Percentiles rank a stretch among this genome's conserved stretches.
Evolutionary conservation across 2,329 filamentous ascomycete genomes (phyloP).

Genomic region (Xylaria hypoxylon): DNA sequence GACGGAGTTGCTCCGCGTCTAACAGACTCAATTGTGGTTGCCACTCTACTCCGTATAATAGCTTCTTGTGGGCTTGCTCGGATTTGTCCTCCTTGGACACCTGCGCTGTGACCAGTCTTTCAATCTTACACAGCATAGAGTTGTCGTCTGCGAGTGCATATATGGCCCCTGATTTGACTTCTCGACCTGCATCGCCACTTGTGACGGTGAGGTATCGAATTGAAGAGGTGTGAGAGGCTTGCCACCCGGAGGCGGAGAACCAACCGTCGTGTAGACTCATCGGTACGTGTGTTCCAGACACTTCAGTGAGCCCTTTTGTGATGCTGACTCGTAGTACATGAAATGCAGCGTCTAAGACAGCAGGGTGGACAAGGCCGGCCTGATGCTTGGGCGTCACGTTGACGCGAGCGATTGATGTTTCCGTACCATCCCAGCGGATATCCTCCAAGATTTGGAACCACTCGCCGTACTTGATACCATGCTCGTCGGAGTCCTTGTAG

Average conservation of each 20-base stretch:
- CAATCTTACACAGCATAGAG: constrained; percentile 47
- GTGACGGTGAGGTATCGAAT: constrained; percentile 45
- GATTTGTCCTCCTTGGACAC: constrained; percentile 43
- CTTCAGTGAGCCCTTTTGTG: constrained; percentile 38
- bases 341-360: constrained; percentile 53
- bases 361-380: constrained; percentile 52
- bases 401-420: constrained; percentile 42
- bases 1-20: constrained; percentile 45
- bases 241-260: constrained; percentile 52
- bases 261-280: constrained; percentile 49
- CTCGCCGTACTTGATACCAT: constrained; percentile 50
- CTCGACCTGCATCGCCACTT: constrained; percentile 28
- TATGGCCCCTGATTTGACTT: constrained; percentile 48
- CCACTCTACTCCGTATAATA: constrained; percentile 54
- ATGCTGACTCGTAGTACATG: constrained; percentile 48
- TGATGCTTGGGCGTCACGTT: constrained; percentile 41
- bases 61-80: constrained; percentile 41
- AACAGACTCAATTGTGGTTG: constrained; percentile 55
- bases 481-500: constrained; percentile 46
- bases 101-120: constrained; percentile 43
- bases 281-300: constrained; percentile 48
- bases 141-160: constrained; percentile 50
- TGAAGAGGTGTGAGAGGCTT: constrained; percentile 44
- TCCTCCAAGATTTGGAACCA: constrained; percentile 49
- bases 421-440: constrained; percentile 48